Evolutionary conservation across 225 moss, liverwort and hornwort species (phyloP), one percentile per base, ranked within the genome.

Genomic region (Anthoceros angustus): DNA sequence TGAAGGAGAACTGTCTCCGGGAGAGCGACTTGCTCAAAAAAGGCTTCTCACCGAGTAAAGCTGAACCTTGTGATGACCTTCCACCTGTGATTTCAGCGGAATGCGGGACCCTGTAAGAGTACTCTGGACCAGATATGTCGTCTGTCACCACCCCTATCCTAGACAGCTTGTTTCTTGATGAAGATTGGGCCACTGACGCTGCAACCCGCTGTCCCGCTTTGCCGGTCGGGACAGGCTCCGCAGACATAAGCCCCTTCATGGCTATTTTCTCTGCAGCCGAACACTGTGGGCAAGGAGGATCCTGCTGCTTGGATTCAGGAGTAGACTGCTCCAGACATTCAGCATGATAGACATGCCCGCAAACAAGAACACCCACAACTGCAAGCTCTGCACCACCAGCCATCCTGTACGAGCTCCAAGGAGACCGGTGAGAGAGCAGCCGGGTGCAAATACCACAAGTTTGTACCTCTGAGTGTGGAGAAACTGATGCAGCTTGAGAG

Each of bases 271-370:
- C 80, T 65, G 74, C 66, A 16, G 78, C 68, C 68, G 74, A 74
- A 80, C 89, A 89, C 64, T 77, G 86, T 18, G 89, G 89, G 70
- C 89, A 89, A 63, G 77, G 71, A 70, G 89, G 89, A 72, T 89
- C 89, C 69, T 82, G 89, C 50, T 77, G 84, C 70, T 75, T 73
- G 43, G 72, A 76, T 23, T 89, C 84, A 40, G 86, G 89, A 63
- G 89, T 86, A 32, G 74, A 77, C 71, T 82, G 86, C 69, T 89
- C 89, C 24, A 89, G 70, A 70, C 89, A 89, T 70, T 89, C 89
- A 4, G 84, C 84, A 71, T 89, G 89, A 69, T 80, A 89, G 25
- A 86, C 82, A 77, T 89, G 89, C 23, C 89, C 89, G 71, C 89
- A 86, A 60, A 82, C 82, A 70, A 89, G 72, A 63, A 89, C 89